Evolutionary conservation across 2,329 filamentous ascomycete species (phyloP).

Genomic region (Monilinia laxa): DNA sequence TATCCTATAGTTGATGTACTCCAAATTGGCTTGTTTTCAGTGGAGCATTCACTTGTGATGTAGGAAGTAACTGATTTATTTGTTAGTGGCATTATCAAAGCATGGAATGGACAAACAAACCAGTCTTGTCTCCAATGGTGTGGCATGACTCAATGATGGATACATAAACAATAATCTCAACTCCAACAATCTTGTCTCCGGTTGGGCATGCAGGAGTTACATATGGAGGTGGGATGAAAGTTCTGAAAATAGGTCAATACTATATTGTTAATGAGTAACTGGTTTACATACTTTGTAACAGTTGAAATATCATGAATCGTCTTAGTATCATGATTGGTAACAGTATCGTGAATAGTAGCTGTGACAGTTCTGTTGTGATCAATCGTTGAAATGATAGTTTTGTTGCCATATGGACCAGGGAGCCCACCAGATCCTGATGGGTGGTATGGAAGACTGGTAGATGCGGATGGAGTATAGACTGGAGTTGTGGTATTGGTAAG

Average conservation of each 20-base stretch:
- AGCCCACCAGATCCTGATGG: constrained; percentile 14
- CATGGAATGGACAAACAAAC: constrained; percentile 4
- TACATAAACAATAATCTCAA: constrained; percentile 41
- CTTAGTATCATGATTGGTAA: constrained; percentile 17
- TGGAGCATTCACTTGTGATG: constrained; percentile 25
- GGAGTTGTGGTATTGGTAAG: constrained; percentile 21
- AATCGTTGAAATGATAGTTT: constrained; percentile 24
- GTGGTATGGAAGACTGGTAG: constrained; percentile 11
- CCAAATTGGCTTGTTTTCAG: constrained; percentile 27
- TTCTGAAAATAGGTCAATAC: constrained; percentile 19
- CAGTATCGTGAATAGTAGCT: constrained; percentile 13
- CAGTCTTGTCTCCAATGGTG: constrained; percentile 22
- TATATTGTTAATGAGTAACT: not conserved
- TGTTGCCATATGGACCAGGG: constrained; percentile 24
- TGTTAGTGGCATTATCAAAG: constrained; percentile 2
- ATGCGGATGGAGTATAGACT: constrained; percentile 21
- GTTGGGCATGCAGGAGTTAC: constrained; percentile 28
- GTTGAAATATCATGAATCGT: constrained; percentile 20
- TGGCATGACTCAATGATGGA: constrained; percentile 39
- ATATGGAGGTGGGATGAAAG: constrained; percentile 27
- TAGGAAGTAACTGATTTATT: constrained; percentile 24
- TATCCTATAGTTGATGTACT: constrained; percentile 25
- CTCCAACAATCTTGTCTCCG: constrained; percentile 34
- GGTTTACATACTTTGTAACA: constrained; percentile 20
- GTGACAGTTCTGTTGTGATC: constrained; percentile 19